Evolutionary conservation across 2,329 filamentous ascomycete genomes (phyloP).

Genomic region (Diplodia mutila): DNA sequence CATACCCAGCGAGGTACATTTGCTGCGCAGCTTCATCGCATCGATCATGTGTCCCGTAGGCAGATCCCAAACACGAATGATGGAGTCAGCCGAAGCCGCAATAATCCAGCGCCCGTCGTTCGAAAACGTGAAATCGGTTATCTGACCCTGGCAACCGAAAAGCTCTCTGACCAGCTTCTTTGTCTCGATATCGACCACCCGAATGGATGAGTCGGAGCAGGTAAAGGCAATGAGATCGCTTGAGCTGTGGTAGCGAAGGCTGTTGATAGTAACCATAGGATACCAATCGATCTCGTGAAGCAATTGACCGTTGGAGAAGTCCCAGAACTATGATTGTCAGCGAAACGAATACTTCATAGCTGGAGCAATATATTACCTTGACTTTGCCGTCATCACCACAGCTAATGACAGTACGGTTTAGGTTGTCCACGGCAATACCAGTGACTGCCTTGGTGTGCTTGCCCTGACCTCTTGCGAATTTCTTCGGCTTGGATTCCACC

Average conservation of each 20-base stretch:
- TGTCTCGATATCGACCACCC: conserved; percentile 88
- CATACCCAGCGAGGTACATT: conserved; percentile 84
- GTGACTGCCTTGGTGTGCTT: conserved; percentile 84
- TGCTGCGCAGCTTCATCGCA: conserved; percentile 76
- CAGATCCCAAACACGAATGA: conserved; percentile 90
- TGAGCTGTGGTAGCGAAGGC: conserved; percentile 76
- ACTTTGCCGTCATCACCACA: conserved; percentile 89
- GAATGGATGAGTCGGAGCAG: conserved; percentile 85
- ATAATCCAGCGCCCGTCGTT: conserved; percentile 93
- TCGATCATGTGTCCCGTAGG: conserved; percentile 96
- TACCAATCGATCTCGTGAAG: conserved; percentile 83
- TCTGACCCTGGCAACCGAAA: conserved; percentile 64
- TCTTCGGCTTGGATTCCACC: conserved; percentile 53
- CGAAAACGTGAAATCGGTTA: conserved; percentile 67
- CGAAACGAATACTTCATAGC: background rate
- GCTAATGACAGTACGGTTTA: conserved; percentile 84
- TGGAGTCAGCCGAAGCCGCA: conserved; percentile 77
- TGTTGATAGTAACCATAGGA: conserved; percentile 73
- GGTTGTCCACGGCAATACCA: conserved; percentile 82
- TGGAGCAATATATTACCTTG: conserved; percentile 56
- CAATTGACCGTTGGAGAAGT: conserved; percentile 81
- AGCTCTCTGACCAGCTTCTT: conserved; percentile 91
- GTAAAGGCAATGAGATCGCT: conserved; percentile 87
- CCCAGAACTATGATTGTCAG: conserved; percentile 71
- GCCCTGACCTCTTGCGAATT: conserved; percentile 58